These are phyloP conservation scores for Aspergillus fumigatiaffinis DNA, from an alignment of 2,329 filamentous ascomycete species.

Conservation along the genomic window DNA sequence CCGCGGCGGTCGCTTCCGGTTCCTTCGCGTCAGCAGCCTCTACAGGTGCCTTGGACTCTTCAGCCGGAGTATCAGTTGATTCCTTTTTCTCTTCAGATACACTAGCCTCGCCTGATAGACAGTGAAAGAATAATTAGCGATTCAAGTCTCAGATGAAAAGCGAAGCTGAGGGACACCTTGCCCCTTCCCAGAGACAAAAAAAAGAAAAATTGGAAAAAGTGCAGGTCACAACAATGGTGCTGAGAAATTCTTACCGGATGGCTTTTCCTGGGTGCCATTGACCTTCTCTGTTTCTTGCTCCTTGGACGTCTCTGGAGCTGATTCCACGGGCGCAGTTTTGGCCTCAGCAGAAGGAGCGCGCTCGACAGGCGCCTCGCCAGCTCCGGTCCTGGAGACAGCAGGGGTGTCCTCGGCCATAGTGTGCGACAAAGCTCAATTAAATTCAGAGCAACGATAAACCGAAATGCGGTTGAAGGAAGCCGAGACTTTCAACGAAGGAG, in stretches of 20 bases:
- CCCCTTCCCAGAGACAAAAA: background rate
- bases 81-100: slow-evolving; percentile 27
- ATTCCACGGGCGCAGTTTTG: slow-evolving; percentile 17
- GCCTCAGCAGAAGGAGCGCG: slow-evolving; percentile 25
- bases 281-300: slow-evolving; percentile 21
- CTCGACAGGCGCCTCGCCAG: slow-evolving; percentile 30
- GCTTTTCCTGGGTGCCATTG: slow-evolving; percentile 26
- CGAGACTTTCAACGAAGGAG: slow-evolving; percentile 9
- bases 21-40: slow-evolving; percentile 24
- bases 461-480: slow-evolving; percentile 9
- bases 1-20: slow-evolving; percentile 17
- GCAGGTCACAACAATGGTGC: background rate
- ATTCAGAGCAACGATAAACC: slow-evolving; percentile 11
- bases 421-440: slow-evolving; percentile 17
- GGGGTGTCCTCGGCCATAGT: slow-evolving; percentile 40
- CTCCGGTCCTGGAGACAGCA: slow-evolving; percentile 28
- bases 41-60: slow-evolving; percentile 23
- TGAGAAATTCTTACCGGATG: slow-evolving; percentile 24
- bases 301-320: slow-evolving; percentile 17
- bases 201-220: background rate
- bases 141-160: background rate
- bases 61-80: slow-evolving; percentile 22
- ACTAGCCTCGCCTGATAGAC: slow-evolving; percentile 16
- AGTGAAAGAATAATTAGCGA: slow-evolving; percentile 8
- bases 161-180: slow-evolving; percentile 3